Evolutionary conservation across 495 filamentous ascomycete genomes (phyloP), one percentile per base, ranked within the genome.

Genomic region (Xylaria cubensis): DNA sequence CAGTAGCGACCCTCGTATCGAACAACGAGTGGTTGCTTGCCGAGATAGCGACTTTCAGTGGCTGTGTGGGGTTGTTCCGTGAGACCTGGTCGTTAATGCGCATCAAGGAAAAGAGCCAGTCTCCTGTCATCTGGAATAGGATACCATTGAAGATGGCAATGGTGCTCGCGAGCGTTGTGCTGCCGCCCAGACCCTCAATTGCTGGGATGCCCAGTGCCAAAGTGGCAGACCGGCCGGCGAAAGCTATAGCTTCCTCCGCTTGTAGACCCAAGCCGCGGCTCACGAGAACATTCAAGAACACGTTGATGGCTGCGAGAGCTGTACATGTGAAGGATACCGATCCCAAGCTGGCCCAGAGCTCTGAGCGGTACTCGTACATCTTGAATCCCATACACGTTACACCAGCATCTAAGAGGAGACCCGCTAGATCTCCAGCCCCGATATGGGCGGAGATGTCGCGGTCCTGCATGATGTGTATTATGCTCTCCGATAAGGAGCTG

Each of bases 81-180:
- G 44, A n/a, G 29, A 21, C 36, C 32, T 46, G 44, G 12, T 73
- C 73, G 24, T 74, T 71, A 19, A 76, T 70, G 3, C 61, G 67
- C 42, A 77, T 46, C 12, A 77, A 32, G 24, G 75, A 58, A 65
- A 82, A 83, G 4, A 83, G 15, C 81, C 81, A 83, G 46, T 77
- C 73, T 0, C 80, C 82, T 0, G 73, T 77, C 76, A 86, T 83
- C 69, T 86, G 85, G 62, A 80, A 85, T 24, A 84, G 36, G 15
- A 86, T 83, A 21, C 85, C 85, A 32, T 79, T 82, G 36, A 83
- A 76, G 4, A 86, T 84, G 9, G 85, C 84, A 74, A 85, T 77
- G 2, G 82, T 80, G 4, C 83, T 84, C 50, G 84, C 82, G 13
- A 86, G 70, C 6, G 80, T 81, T 0, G 72, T 75, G 67, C 84